Percentiles rank a stretch among this genome's conserved stretches.
Evolutionary conservation across 2,329 filamentous ascomycete species (phyloP).

Genomic region (Penicillium janthinellum): DNA sequence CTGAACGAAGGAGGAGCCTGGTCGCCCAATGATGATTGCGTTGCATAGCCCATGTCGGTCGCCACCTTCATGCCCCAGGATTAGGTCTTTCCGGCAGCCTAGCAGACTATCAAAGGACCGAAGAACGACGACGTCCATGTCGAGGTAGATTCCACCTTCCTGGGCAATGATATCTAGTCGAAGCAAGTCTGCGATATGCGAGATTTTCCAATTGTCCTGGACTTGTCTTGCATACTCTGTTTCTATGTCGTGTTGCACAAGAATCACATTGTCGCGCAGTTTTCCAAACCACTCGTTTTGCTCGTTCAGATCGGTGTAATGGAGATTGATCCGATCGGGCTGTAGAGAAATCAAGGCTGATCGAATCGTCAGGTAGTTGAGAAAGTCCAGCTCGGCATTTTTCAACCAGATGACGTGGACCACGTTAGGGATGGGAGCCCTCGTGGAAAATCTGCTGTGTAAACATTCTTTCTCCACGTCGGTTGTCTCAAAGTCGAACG

Average conservation of each 20-base stretch:
- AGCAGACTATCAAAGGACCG: constrained; percentile 34
- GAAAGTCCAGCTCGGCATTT: constrained; percentile 43
- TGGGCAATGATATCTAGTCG: constrained; percentile 39
- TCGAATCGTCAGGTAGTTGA: constrained; percentile 43
- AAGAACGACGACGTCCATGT: constrained; percentile 42
- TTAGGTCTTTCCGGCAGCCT: constrained; percentile 33
- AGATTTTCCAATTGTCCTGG: constrained; percentile 13
- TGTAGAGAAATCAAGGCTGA: constrained; percentile 42
- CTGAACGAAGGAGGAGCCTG: constrained; percentile 39
- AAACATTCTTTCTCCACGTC: constrained; percentile 5
- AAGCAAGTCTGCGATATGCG: constrained; percentile 38
- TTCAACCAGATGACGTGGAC: constrained; percentile 45
- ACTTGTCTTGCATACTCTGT: constrained; percentile 37
- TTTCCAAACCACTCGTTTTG: constrained; percentile 42
- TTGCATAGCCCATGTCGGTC: constrained; percentile 45
- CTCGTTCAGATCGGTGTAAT: constrained; percentile 44
- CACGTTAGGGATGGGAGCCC: constrained; percentile 40
- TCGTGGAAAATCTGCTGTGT: constrained; percentile 2
- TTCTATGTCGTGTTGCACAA: constrained; percentile 39
- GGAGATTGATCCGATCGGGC: constrained; percentile 40
- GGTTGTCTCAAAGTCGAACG: constrained; percentile 7
- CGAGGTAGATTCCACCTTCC: constrained; percentile 43
- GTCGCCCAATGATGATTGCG: constrained; percentile 42
- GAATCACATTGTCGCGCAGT: constrained; percentile 37
- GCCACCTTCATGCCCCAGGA: constrained; percentile 43